Percentiles rank a stretch among this genome's conserved stretches.
Evolutionary conservation across 257 asterid genomes (phyloP).

Genomic region (Linaria vulgaris): DNA sequence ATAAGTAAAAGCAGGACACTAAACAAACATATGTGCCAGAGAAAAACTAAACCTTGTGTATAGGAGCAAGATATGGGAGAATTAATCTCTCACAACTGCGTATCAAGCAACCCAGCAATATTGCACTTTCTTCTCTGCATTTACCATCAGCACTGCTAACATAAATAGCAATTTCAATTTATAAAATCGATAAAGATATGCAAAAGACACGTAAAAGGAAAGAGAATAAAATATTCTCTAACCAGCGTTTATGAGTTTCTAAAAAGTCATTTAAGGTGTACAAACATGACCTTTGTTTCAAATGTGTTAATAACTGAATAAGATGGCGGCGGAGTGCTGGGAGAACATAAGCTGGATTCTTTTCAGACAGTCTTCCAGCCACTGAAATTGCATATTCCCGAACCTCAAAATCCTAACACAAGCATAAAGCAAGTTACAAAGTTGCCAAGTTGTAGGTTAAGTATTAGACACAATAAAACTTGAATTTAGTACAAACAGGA

Average conservation of each 20-base stretch:
- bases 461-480: slow-evolving; percentile 12
- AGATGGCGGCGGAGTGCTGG: slow-evolving; percentile 99
- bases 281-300: slow-evolving; percentile 77
- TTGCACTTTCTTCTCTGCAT: slow-evolving; percentile 99
- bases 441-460: not conserved
- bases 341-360: slow-evolving; percentile 97
- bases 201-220: slow-evolving; percentile 20
- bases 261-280: slow-evolving; percentile 21
- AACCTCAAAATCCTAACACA: slow-evolving; percentile 76
- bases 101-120: slow-evolving; percentile 93
- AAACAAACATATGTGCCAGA: slow-evolving; percentile 1
- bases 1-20: slow-evolving; percentile 27
- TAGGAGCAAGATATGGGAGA: slow-evolving; percentile 91
- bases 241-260: slow-evolving; percentile 17
- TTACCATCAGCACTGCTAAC: slow-evolving; percentile 93
- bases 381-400: slow-evolving; percentile 89
- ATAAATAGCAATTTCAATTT: slow-evolving; percentile 35
- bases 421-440: slow-evolving; percentile 26
- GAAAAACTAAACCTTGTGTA: slow-evolving; percentile 74
- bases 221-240: slow-evolving; percentile 7
- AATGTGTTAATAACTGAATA: slow-evolving; percentile 89
- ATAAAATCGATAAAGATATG: slow-evolving; percentile 18
- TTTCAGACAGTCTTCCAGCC: slow-evolving; percentile 97
- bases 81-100: slow-evolving; percentile 95
- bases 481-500: slow-evolving; percentile 19